Percentiles rank a stretch among this genome's conserved stretches.
phyloP scores from a whole-genome alignment of 805 yeast genomes.

The Lachancea mirantina region DNA sequence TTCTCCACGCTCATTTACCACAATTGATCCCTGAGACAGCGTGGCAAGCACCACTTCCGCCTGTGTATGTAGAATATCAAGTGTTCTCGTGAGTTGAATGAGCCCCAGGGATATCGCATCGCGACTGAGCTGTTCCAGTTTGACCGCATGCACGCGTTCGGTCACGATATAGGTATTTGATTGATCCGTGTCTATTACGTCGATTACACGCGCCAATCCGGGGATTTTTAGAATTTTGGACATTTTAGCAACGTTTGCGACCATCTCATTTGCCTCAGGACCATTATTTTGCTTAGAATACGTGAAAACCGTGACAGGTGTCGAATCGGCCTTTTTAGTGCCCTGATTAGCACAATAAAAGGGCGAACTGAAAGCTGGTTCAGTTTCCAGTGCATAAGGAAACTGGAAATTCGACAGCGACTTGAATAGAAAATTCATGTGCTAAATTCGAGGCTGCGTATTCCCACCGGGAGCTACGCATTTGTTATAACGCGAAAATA shows the following conservation, averaged over 20 bases:
- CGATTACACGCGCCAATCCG: constrained; percentile 25
- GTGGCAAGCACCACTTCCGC: constrained; percentile 53
- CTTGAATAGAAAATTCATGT: constrained; percentile 29
- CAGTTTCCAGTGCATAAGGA: constrained; percentile 24
- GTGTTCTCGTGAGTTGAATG: constrained; percentile 20
- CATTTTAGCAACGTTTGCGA: constrained; percentile 22
- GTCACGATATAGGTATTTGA: constrained; percentile 23
- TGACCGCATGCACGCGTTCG: constrained; percentile 22
- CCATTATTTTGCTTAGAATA: constrained; percentile 13
- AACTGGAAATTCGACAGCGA: constrained; percentile 28
- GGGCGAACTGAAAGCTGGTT: constrained; percentile 17
- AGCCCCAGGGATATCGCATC: constrained; percentile 22
- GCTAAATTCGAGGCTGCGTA: no score
- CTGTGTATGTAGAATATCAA: constrained; percentile 21
- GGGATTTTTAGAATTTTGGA: constrained; percentile 27
- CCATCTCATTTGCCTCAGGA: constrained; percentile 12
- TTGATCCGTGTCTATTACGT: constrained; percentile 23
- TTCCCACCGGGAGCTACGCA: no score
- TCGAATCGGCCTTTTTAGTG: constrained; percentile 22
- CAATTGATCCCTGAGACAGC: constrained; percentile 50
- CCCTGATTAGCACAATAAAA: constrained; percentile 27
- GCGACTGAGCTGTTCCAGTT: constrained; percentile 13
- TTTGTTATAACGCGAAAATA: no score
- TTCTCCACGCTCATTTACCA: constrained; percentile 62
- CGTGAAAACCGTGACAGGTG: constrained; percentile 24